Evolutionary conservation across 306 rosid genomes (phyloP).

Genomic region (Prunus campanulata): DNA sequence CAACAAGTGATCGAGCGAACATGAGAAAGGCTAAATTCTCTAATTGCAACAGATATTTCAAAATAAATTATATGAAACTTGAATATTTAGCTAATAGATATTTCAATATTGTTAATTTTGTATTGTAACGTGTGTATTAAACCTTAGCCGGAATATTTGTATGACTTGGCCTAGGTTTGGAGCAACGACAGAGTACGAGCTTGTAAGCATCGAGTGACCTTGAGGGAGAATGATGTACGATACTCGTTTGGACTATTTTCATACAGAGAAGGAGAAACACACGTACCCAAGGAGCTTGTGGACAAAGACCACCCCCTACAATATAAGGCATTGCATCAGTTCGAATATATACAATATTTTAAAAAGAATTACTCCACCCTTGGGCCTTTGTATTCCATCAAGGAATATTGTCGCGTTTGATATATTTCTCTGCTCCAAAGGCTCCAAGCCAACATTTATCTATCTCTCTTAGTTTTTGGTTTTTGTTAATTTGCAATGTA

Average conservation of each 20-base stretch:
- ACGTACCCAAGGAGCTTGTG: constrained; percentile 21
- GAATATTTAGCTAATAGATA: too few species aligned
- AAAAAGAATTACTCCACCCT: neutral
- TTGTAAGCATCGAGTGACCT: constrained; percentile 18
- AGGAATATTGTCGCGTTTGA: neutral
- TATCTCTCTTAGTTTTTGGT: too few species aligned
- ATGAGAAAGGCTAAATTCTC: too few species aligned
- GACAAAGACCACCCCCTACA: constrained; percentile 18
- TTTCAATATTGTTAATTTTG: too few species aligned
- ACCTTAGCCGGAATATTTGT: too few species aligned
- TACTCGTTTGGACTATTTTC: constrained; percentile 16
- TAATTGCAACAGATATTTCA: too few species aligned
- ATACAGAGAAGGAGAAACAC: neutral
- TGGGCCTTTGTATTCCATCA: neutral
- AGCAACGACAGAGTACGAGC: constrained; percentile 31
- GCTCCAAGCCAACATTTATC: constrained; percentile 7
- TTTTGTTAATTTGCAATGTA: constrained; percentile 18
- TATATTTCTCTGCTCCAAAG: constrained; percentile 21
- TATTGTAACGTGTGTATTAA: too few species aligned
- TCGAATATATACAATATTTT: neutral
- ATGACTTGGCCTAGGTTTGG: constrained; percentile 20
- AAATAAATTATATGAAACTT: too few species aligned
- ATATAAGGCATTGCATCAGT: constrained; percentile 25
- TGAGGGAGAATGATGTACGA: constrained; percentile 1
- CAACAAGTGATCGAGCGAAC: too few species aligned